Evolutionary conservation across 371 early-diverging fungal genomes (phyloP).

Genomic region (Smittium culicis): DNA sequence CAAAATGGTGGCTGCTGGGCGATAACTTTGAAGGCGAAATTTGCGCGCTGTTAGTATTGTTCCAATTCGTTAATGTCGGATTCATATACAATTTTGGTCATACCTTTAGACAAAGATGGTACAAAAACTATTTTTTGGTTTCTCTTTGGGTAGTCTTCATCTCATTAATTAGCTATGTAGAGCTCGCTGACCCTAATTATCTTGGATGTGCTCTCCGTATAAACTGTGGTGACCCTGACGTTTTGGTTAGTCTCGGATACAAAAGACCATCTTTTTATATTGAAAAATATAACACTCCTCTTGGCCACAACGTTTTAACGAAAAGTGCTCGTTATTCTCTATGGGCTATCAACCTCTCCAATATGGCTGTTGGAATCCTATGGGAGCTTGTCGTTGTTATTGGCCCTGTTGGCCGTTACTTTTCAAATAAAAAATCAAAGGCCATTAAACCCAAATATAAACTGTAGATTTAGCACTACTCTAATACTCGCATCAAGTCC

Average conservation of each 20-base stretch:
- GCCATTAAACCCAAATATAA: too few relatives aligned
- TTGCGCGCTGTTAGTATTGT: constrained; percentile 42
- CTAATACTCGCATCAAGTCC: too few relatives aligned
- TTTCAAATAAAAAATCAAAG: not conserved
- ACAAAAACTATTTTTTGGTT: constrained; percentile 44
- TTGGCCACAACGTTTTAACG: constrained; percentile 57
- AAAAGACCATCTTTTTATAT: constrained; percentile 34
- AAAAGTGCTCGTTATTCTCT: constrained; percentile 43
- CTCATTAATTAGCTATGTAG: constrained; percentile 36
- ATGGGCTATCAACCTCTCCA: constrained; percentile 36
- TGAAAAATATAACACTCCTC: constrained; percentile 38
- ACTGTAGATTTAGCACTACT: too few relatives aligned
- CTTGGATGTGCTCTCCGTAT: constrained; percentile 52
- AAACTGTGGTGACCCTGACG: constrained; percentile 51
- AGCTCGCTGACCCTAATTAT: constrained; percentile 53
- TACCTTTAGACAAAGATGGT: constrained; percentile 44
- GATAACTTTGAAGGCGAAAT: constrained; percentile 58
- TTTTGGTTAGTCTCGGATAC: constrained; percentile 38
- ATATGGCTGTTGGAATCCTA: constrained; percentile 30
- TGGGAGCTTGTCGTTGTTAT: constrained; percentile 44
- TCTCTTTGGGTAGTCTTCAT: constrained; percentile 38
- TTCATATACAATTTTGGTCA: constrained; percentile 53
- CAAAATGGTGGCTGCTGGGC: constrained; percentile 62
- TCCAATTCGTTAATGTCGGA: constrained; percentile 46
- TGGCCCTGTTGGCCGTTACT: constrained; percentile 30